Percentiles rank a stretch among this genome's conserved stretches.
phyloP scores from a whole-genome alignment of 495 filamentous ascomycete species.

The Sabuloglossum arenarium region DNA sequence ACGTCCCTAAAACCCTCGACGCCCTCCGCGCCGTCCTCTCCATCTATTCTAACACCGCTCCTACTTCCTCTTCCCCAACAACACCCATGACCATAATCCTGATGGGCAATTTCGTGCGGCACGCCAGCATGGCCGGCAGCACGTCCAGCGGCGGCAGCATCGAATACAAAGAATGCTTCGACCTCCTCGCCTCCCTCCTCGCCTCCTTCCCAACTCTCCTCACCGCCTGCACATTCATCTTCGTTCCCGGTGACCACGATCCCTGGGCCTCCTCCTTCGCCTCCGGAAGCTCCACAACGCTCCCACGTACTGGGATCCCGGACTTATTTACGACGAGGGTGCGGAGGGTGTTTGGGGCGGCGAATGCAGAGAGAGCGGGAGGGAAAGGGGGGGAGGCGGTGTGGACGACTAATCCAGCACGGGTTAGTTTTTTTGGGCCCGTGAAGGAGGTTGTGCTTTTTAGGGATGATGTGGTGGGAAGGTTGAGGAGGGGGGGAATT shows the following conservation, averaged over 20 bases:
- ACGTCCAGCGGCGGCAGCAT: conserved; percentile 48
- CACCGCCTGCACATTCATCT: conserved; percentile 62
- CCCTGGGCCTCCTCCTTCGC: conserved; percentile 80
- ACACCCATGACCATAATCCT: conserved; percentile 62
- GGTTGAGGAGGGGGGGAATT: conserved; percentile 55
- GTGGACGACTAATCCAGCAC: conserved; percentile 73
- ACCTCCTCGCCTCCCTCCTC: conserved; percentile 63
- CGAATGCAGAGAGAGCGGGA: conserved; percentile 35
- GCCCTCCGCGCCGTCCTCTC: conserved; percentile 57
- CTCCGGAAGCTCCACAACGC: conserved; percentile 50
- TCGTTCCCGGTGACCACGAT: conserved; percentile 91
- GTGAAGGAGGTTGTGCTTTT: conserved; percentile 69
- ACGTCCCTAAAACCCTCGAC: conserved; percentile 53
- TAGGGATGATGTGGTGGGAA: conserved; percentile 61
- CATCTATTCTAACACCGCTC: conserved; percentile 41
- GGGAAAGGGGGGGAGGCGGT: conserved; percentile 39
- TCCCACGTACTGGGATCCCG: conserved; percentile 58
- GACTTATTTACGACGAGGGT: conserved; percentile 75
- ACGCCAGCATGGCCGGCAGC: conserved; percentile 48
- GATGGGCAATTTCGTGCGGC: conserved; percentile 63
- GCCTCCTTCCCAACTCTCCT: conserved; percentile 69
- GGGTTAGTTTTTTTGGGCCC: conserved; percentile 65
- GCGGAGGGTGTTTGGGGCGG: conserved; percentile 53
- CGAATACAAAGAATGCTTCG: conserved; percentile 88
- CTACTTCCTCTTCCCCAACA: too few relatives aligned